Base-by-base conservation (phyloP, 306 rosid genomes). In the Neltuma alba region DNA sequence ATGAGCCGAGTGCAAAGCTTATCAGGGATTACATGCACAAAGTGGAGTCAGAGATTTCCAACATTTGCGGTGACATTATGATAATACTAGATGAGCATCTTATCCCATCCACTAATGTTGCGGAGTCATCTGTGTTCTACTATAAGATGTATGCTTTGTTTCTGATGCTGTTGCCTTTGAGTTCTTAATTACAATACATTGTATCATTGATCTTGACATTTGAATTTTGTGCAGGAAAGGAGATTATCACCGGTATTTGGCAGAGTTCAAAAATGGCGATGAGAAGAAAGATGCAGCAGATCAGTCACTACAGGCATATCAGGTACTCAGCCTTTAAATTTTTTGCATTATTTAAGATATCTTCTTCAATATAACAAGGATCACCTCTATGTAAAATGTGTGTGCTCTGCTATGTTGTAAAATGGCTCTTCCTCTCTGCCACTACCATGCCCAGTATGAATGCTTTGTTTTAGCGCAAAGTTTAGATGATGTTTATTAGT, bases 21-120 rank as follows among this genome's bases (percentile, higher is more conserved):
- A 79, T 82, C 28, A 82, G 63, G 67, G 84, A 79, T 0, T 76
- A 82, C 63, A 71, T 25, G 72, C 64, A 79, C n/a, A 85, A 72
- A 71, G 86, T 85, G 82, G 89, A 85, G 86, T 15, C 55, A 68
- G 89, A 85, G 75, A 76, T 85, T 27, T 71, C 82, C 72, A 40
- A 76, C 54, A 85, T 82, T 76, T 85, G 86, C 82, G 72, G 66
- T 76, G 89, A 82, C 75, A 85, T 85, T 47, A 79, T 76, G 89
- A 85, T 82, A 36, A 6, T 85, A 50, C 74, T 82, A 21, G 86
- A 85, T 72, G 89, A 85, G 78, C 89, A 85, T 82, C 89, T 82
- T 72, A 85, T 85, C 25, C 86, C 89, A 21, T 85, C 89, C 31
- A 79, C 84, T 71, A 79, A 65, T 67, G 7, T 79, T 66, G 65